phyloP scores from a whole-genome alignment of 768 basidiomycete species.

The Mycena capillaripes region DNA sequence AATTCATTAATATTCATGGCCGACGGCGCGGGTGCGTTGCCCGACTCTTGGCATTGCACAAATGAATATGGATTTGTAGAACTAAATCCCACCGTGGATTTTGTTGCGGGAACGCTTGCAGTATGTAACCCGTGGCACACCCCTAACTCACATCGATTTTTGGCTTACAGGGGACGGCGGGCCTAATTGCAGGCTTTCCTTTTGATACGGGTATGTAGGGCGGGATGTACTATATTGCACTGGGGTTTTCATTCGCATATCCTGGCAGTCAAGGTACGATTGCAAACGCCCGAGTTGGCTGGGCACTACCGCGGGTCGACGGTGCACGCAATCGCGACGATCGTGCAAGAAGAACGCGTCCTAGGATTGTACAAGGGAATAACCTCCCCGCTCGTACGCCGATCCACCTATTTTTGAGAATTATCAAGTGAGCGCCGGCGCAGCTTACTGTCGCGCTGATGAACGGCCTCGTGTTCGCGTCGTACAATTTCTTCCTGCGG shows the following conservation, averaged over 20 bases:
- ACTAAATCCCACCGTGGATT: slow-evolving; percentile 79
- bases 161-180: slow-evolving; percentile 67
- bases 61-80: slow-evolving; percentile 12
- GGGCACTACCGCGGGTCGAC: slow-evolving; percentile 71
- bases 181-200: slow-evolving; percentile 80
- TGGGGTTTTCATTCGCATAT: not conserved
- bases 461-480: slow-evolving; percentile 90
- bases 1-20: slow-evolving; percentile 13
- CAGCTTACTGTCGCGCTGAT: slow-evolving; percentile 80
- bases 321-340: slow-evolving; percentile 74
- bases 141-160: slow-evolving; percentile 32
- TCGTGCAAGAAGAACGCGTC: slow-evolving; percentile 78
- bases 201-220: slow-evolving; percentile 73
- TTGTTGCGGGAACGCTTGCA: slow-evolving; percentile 82
- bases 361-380: slow-evolving; percentile 83
- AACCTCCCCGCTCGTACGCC: slow-evolving; percentile 73
- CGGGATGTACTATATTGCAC: no score
- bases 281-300: slow-evolving; percentile 75
- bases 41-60: not conserved
- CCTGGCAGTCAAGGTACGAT: slow-evolving; percentile 80
- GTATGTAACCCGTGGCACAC: slow-evolving; percentile 30
- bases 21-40: slow-evolving; percentile 9
- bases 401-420: not conserved
- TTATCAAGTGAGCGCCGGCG: not conserved
- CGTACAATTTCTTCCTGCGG: slow-evolving; percentile 85